Conservation (phyloP, 1,139 yeast genomes). For the Saccharomycopsis hybrid region DNA sequence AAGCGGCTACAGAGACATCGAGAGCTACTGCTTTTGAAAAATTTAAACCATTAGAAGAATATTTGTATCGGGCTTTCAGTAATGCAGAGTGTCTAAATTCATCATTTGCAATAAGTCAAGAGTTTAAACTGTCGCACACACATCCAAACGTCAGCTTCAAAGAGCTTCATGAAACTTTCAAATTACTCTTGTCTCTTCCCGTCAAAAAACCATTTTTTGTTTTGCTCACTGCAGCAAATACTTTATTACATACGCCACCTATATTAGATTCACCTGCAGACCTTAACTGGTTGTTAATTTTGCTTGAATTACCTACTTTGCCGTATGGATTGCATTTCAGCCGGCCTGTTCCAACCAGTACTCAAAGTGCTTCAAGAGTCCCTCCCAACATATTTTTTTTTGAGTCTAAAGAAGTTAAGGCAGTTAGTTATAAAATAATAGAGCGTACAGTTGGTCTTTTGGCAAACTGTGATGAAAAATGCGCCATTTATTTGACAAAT, state of each 20-base stretch:
- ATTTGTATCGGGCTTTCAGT: conserved; percentile 38
- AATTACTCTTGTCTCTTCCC: conserved; percentile 42
- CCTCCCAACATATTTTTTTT: conserved; percentile 28
- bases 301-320: conserved; percentile 58
- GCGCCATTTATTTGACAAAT: conserved; percentile 43
- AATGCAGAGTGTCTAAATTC: conserved; percentile 37
- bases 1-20: conserved; percentile 1
- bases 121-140: conserved; percentile 31
- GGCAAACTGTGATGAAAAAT: conserved; percentile 41
- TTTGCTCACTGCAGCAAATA: conserved; percentile 44
- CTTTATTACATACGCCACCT: conserved; percentile 42
- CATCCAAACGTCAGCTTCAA: conserved; percentile 41
- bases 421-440: conserved; percentile 54
- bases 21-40: conserved; percentile 24
- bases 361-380: conserved; percentile 2
- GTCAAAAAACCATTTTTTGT: conserved; percentile 52
- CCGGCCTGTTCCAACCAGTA: conserved; percentile 14
- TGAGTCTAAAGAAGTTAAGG: conserved; percentile 46
- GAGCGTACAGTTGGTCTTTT: conserved; percentile 63
- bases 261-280: conserved; percentile 33
- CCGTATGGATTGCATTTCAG: conserved; percentile 38
- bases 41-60: conserved; percentile 45
- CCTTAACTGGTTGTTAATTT: conserved; percentile 49
- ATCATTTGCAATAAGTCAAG: conserved; percentile 39
- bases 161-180: conserved; percentile 40